Base-by-base conservation (phyloP, 768 basidiomycete species). In the Psilocybe cyanescens region DNA sequence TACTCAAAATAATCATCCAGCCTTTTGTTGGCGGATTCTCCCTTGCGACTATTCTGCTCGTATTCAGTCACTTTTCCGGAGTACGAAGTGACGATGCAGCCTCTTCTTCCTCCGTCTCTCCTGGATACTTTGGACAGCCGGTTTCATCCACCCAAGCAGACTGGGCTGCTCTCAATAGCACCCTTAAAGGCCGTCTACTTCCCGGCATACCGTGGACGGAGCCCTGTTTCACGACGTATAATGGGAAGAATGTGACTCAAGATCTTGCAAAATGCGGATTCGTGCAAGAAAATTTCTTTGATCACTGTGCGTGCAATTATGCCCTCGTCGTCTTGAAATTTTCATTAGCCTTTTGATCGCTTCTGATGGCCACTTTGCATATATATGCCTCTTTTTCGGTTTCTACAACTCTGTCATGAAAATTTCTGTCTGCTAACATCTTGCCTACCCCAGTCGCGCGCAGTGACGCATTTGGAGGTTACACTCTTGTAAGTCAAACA, bases 131-230 rank as follows among this genome's bases (percentile, higher is more conserved):
- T 24, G 24, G 24, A 24, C 24, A 24, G 24, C 24, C 24, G 24
- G 24, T 24, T 24, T 2, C 24, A 24, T 44, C n/a, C 41, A 60
- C 53, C 3, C 4, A 44, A 19, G 14, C 46, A 55, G 52, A 55
- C n/a, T 60, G 52, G 52, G 29, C 30, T 11, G 30, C 19, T 24
- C 49, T 70, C 17, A 70, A 70, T 57, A 29, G 55, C 2, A 70
- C 65, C n/a, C 64, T 70, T 3, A 62, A 64, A 28, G 67, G 69
- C 17, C 62, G 69, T 31, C 37, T 70, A 14, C 17, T 11, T n/a
- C 37, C 48, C 2, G 67, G 67, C 8, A 48, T 58, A 6, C 69
- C 69, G 8, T 70, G 67, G 62, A 52, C 69, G n/a, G 60, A 61
- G 58, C 64, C 67, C 1, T 70, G 69, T 39, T 70, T 65, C 51